These are phyloP conservation scores for Irpex sp. DNA, from an alignment of 1,284 basidiomycete species.

Conservation along the genomic window DNA sequence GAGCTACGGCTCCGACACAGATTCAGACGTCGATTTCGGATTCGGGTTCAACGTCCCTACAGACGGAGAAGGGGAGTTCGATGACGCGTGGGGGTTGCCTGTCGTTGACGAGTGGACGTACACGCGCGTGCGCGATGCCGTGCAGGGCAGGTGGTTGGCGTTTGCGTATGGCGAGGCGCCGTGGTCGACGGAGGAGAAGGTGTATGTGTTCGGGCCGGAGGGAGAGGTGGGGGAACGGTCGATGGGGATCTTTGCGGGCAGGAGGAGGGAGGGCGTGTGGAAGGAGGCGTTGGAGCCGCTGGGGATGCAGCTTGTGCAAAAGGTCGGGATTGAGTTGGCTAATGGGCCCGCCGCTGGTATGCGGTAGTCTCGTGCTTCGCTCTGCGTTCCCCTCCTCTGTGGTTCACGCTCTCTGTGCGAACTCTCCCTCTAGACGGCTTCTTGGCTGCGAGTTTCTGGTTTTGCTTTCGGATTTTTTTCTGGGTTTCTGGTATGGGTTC, in stretches of 20 bases:
- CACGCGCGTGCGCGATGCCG: conserved; percentile 56
- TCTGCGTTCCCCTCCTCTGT: neutral
- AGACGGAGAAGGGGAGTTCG: conserved; percentile 19
- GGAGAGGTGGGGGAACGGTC: conserved; percentile 64
- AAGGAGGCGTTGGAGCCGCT: conserved; percentile 61
- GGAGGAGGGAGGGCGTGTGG: conserved; percentile 50
- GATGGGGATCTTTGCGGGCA: conserved; percentile 49
- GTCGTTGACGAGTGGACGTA: conserved; percentile 64
- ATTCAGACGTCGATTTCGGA: conserved; percentile 22
- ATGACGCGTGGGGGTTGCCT: conserved; percentile 38
- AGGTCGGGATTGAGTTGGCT: conserved; percentile 67
- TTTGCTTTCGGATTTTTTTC: neutral
- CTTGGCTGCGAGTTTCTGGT: neutral
- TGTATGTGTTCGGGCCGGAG: conserved; percentile 74
- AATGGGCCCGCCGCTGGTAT: conserved; percentile 47
- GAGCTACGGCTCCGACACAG: conserved; percentile 22
- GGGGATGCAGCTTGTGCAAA: conserved; percentile 61
- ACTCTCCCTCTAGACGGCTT: neutral
- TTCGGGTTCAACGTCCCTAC: conserved; percentile 14
- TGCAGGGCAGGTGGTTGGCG: conserved; percentile 70
- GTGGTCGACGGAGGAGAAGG: conserved; percentile 56
- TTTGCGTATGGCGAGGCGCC: conserved; percentile 70
- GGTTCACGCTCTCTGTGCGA: neutral
- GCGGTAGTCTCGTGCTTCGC: conserved; percentile 1
- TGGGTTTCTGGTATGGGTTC: neutral